Percentiles rank a stretch among this genome's conserved stretches.
Evolutionary conservation across 352 stramenopile genomes (phyloP).

Genomic region (Peronospora belbahrii): DNA sequence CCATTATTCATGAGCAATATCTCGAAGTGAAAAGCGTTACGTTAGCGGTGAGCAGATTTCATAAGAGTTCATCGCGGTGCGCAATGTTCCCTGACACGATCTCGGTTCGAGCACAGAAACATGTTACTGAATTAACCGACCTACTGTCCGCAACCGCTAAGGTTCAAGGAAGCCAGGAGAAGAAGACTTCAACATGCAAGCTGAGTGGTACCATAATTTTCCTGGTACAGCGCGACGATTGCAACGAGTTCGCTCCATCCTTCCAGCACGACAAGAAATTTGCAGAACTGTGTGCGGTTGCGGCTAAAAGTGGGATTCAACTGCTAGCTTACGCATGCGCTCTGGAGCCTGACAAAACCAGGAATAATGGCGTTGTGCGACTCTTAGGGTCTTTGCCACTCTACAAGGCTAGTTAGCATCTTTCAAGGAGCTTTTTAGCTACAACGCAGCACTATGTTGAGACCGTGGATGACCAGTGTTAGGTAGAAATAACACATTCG

Average conservation of each 20-base stretch:
- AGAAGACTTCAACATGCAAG: slow-evolving; percentile 6
- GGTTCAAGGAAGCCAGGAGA: slow-evolving; percentile 4
- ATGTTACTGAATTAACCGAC: slow-evolving; percentile 67
- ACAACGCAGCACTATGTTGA: too few species aligned
- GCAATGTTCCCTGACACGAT: slow-evolving; percentile 78
- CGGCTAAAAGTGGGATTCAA: slow-evolving; percentile 42
- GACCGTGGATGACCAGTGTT: too few species aligned
- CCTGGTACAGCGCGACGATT: slow-evolving; percentile 74
- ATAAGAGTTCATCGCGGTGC: slow-evolving; percentile 17
- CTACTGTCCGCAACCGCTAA: slow-evolving; percentile 26
- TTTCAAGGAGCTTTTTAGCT: too few species aligned
- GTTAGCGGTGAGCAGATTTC: slow-evolving; percentile 26
- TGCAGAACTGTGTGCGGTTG: slow-evolving; percentile 43
- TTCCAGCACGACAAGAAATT: slow-evolving; percentile 60
- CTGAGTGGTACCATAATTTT: slow-evolving; percentile 61
- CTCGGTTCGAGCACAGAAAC: slow-evolving; percentile 65
- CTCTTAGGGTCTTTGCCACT: slow-evolving; percentile 39
- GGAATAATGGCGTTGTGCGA: slow-evolving; percentile 25
- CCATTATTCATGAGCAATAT: slow-evolving; percentile 49
- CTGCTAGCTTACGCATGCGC: slow-evolving; percentile 52
- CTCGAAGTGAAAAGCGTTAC: slow-evolving; percentile 84
- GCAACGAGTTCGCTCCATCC: slow-evolving; percentile 57
- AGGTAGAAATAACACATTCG: too few species aligned
- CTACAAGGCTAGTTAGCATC: too few species aligned
- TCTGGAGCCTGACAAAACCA: slow-evolving; percentile 40